Base-by-base conservation (phyloP, 106 monocot species). In the Alisma plantagoaquatica region DNA sequence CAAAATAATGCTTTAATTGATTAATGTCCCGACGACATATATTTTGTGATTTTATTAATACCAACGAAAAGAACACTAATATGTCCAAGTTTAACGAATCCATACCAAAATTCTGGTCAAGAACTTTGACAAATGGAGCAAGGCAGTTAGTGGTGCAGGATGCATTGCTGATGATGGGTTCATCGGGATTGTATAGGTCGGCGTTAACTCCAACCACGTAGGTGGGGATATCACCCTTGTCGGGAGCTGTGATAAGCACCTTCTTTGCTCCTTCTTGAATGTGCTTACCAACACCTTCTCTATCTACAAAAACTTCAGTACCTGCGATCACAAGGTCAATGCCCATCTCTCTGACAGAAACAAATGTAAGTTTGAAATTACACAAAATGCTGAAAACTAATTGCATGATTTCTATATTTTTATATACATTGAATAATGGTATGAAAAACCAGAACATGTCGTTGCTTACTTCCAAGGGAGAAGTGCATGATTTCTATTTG, bases 61-160 rank as follows among this genome's bases (percentile, higher is more conserved):
- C n/a, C n/a, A n/a, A n/a, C n/a, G n/a, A n/a, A n/a, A n/a, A n/a
- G n/a, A n/a, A n/a, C n/a, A n/a, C n/a, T n/a, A n/a, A n/a, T n/a
- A n/a, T n/a, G n/a, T n/a, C n/a, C n/a, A n/a, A n/a, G n/a, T n/a
- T n/a, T n/a, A n/a, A n/a, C n/a, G n/a, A n/a, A 38, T 38, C 9
- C 35, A 7, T 38, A 38, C 35, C 35, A 14, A 38, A 38, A 7
- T 38, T 38, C 35, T 38, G 35, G 35, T 38, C 84, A 41, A 85
- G 75, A 33, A 85, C 79, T 61, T 80, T 85, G 66, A 85, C 84
- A 54, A 85, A 85, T 10, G 84, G 84, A 17, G 84, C 84, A 32
- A 85, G 84, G 73, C 80, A 85, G 58, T 85, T 85, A 47, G 84
- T 85, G 27, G 84, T 85, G 76, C 84, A 80, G 24, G 84, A 85